Percentiles rank a stretch among this genome's conserved stretches.
Evolutionary conservation across 495 filamentous ascomycete species (phyloP).

Genomic region (Cercophora samala): DNA sequence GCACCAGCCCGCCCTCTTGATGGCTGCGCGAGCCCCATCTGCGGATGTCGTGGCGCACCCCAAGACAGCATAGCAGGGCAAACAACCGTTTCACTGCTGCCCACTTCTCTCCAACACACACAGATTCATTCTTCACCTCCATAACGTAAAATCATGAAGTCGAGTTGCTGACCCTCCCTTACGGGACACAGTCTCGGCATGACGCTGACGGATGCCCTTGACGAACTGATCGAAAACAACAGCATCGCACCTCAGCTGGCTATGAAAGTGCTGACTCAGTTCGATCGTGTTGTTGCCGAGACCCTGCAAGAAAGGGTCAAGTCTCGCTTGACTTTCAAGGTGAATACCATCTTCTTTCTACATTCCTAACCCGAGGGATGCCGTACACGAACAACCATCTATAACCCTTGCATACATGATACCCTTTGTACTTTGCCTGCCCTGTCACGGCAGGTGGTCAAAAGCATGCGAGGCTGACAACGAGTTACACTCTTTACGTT

Average conservation of each 20-base stretch:
- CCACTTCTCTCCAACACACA: background rate
- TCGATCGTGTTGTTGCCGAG: conserved; percentile 85
- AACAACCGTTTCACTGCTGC: background rate
- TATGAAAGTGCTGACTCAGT: conserved; percentile 94
- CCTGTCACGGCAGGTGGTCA: background rate
- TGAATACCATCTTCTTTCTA: conserved; percentile 40
- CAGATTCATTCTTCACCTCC: background rate
- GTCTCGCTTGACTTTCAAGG: conserved; percentile 91
- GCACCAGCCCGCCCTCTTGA: background rate
- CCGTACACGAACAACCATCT: background rate
- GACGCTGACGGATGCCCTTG: conserved; percentile 91
- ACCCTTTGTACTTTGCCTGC: background rate
- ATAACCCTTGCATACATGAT: background rate
- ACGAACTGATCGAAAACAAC: conserved; percentile 87
- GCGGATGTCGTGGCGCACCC: background rate
- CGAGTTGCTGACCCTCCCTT: conserved; percentile 19
- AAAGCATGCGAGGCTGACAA: background rate
- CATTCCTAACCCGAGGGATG: background rate
- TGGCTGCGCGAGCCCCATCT: conserved; percentile 2
- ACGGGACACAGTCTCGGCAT: conserved; percentile 69
- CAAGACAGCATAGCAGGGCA: background rate
- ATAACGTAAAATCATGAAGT: background rate
- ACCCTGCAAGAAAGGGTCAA: conserved; percentile 88
- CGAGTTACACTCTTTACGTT: conserved; percentile 6
- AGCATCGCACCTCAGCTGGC: conserved; percentile 96